Evolutionary conservation across 768 basidiomycete species (phyloP).

Genomic region (Coprinellus micaceus): DNA sequence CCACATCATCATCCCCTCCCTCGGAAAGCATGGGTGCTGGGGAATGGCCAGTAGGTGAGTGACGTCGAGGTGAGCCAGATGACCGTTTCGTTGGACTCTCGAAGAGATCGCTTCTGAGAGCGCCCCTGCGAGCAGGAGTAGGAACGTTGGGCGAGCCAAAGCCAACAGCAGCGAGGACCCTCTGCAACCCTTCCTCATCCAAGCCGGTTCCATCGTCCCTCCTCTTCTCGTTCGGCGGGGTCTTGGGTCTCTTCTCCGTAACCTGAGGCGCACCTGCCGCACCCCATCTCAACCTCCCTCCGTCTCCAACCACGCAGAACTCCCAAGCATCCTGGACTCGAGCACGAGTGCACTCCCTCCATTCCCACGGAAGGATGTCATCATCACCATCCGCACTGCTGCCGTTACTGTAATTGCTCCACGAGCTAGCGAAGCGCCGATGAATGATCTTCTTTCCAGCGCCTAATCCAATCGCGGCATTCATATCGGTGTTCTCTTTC

Average conservation of each 20-base stretch:
- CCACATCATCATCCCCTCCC: conserved; percentile 18
- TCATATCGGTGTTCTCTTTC: not conserved
- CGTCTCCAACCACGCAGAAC: conserved; percentile 55
- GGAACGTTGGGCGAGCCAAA: conserved; percentile 40
- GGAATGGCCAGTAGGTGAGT: not conserved
- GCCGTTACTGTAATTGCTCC: not conserved
- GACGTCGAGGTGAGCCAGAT: not conserved
- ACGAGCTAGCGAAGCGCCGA: not conserved
- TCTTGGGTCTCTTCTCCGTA: conserved; percentile 20
- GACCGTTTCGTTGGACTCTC: conserved; percentile 39
- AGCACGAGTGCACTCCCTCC: conserved; percentile 67
- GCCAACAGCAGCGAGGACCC: conserved; percentile 57
- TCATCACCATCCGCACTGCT: conserved; percentile 21
- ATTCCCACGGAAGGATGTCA: conserved; percentile 70
- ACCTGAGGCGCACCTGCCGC: conserved; percentile 1
- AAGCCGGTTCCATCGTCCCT: conserved; percentile 9
- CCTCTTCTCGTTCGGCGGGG: conserved; percentile 24
- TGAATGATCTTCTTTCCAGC: conserved; percentile 1
- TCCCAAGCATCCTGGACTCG: conserved; percentile 79
- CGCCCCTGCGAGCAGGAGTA: conserved; percentile 51
- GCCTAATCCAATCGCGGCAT: conserved; percentile 3
- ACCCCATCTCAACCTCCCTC: conserved; percentile 15
- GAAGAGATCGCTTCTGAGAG: conserved; percentile 66
- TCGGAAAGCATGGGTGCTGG: not conserved
- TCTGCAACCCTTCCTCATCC: conserved; percentile 34